Conservation (phyloP, 2,329 filamentous ascomycete species). For the Colletotrichum tamarilloi region DNA sequence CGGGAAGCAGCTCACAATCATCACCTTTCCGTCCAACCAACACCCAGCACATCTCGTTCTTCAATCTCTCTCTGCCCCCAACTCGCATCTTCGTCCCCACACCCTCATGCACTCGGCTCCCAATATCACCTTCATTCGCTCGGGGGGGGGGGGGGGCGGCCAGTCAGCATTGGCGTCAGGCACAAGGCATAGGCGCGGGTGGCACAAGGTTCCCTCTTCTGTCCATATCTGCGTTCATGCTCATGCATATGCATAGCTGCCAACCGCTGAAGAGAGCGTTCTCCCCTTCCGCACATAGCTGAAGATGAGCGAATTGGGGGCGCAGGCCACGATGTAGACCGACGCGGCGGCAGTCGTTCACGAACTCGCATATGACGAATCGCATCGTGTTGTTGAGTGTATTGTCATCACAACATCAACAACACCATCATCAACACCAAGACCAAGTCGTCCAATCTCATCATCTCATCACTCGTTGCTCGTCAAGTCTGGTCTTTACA, state of each 20-base stretch:
- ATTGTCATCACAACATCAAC: background rate
- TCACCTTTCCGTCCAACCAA: conserved; percentile 16
- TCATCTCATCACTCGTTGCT: background rate
- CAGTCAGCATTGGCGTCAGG: conserved; percentile 16
- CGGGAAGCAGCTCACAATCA: background rate
- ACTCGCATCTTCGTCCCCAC: conserved; percentile 5
- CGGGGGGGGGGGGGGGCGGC: background rate
- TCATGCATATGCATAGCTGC: conserved; percentile 6
- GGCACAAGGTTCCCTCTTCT: background rate
- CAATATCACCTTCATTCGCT: conserved; percentile 22
- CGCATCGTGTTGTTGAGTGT: background rate
- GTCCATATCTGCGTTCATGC: background rate
- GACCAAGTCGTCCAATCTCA: background rate
- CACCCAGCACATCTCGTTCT: conserved; percentile 11
- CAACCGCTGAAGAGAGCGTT: conserved; percentile 25
- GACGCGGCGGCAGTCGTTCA: background rate
- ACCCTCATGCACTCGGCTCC: conserved; percentile 20
- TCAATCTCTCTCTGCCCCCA: conserved; percentile 2
- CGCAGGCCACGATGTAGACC: background rate
- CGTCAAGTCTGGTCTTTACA: background rate
- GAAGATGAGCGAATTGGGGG: background rate
- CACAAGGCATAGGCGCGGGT: background rate
- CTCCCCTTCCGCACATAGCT: background rate
- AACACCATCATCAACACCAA: background rate
- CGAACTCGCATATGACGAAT: background rate